phyloP scores from a whole-genome alignment of 805 yeast species.

The Lipomyces yamanashiensis region DNA sequence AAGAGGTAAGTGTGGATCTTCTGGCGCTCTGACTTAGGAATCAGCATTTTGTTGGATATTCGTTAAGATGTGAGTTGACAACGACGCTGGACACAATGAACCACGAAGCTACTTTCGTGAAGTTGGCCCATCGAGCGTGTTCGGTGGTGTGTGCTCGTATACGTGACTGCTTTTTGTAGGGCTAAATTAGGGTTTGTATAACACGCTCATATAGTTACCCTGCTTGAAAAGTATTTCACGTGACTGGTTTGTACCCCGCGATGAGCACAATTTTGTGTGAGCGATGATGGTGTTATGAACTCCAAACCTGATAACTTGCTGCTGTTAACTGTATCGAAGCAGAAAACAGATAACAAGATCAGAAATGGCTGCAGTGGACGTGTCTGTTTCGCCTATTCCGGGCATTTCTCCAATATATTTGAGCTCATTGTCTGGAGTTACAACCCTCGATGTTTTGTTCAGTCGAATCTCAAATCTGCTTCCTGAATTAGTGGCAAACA shows the following conservation, averaged over 20 bases:
- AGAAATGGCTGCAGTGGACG: slow-evolving; percentile 6
- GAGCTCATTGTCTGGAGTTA: background rate
- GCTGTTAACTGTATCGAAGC: no score
- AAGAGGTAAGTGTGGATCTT: slow-evolving; percentile 99
- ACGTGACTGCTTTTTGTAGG: slow-evolving; percentile 14
- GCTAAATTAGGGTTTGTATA: background rate
- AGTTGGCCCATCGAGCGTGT: background rate
- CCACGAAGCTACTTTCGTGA: slow-evolving; percentile 1
- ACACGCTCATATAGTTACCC: background rate
- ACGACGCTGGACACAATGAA: background rate
- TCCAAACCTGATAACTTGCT: no score
- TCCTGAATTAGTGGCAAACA: slow-evolving; percentile 13
- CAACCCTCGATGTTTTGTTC: background rate
- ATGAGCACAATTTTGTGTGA: background rate
- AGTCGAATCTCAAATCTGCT: background rate
- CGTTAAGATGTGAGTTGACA: slow-evolving; percentile 7
- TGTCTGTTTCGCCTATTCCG: slow-evolving; percentile 10
- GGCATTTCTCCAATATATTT: slow-evolving; percentile 5
- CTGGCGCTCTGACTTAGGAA: slow-evolving; percentile 99
- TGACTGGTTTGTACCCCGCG: background rate
- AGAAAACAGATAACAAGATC: background rate
- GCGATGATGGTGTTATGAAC: no score
- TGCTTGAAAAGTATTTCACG: background rate
- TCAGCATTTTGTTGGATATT: slow-evolving; percentile 65
- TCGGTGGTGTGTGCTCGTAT: background rate